phyloP scores from a whole-genome alignment of 176 grass and related monocot species.

The Oryza punctata region DNA sequence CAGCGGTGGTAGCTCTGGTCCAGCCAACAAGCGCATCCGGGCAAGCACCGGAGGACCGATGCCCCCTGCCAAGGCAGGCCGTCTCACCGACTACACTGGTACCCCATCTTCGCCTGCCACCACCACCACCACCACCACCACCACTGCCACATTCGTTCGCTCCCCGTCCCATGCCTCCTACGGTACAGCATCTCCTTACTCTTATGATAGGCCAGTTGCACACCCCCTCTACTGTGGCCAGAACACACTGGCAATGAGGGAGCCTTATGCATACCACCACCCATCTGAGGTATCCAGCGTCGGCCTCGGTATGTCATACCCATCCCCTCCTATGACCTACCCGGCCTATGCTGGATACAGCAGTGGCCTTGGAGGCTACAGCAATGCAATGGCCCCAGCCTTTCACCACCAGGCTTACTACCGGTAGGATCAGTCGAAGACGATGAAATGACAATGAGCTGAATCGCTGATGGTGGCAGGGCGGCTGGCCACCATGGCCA shows the following conservation, averaged over 20 bases:
- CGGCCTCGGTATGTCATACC: conserved; percentile 53
- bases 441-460: conserved; percentile 41
- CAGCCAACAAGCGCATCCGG: conserved; percentile 67
- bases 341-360: conserved; percentile 47
- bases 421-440: conserved; percentile 49
- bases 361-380: conserved; percentile 47
- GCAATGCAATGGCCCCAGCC: conserved; percentile 40
- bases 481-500: conserved; percentile 31
- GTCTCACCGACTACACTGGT: conserved; percentile 53
- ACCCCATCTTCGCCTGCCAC: conserved; percentile 44
- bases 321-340: conserved; percentile 59
- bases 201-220: conserved; percentile 46
- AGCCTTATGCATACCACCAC: conserved; percentile 66
- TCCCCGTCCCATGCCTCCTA: conserved; percentile 63
- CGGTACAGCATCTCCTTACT: conserved; percentile 49
- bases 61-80: conserved; percentile 58
- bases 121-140: not conserved
- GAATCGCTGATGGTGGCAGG: conserved; percentile 30
- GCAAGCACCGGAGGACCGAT: conserved; percentile 60
- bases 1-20: conserved; percentile 41
- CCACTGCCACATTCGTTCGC: conserved; percentile 39
- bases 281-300: conserved; percentile 40
- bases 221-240: conserved; percentile 58
- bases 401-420: conserved; percentile 78
- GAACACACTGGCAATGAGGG: conserved; percentile 50